Evolutionary conservation across 225 moss, liverwort and hornwort genomes (phyloP).

Genomic region (Thuidium tamariscinum): DNA sequence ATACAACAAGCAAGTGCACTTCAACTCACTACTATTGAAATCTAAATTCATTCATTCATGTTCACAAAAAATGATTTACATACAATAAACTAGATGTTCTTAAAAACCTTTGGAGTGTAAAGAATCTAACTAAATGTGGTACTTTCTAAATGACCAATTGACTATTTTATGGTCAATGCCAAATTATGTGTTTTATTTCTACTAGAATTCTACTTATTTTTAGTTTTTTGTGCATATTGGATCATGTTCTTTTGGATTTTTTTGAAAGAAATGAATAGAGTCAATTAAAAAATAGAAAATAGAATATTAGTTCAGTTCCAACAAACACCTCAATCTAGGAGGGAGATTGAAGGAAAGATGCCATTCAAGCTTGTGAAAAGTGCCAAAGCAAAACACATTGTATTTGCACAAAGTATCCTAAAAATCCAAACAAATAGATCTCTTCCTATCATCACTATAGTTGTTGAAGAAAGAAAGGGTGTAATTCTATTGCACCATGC

Average conservation of each 20-base stretch:
- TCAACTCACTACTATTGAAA: background rate
- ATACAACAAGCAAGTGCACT: background rate
- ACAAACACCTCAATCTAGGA: too few relatives aligned
- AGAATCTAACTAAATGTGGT: background rate
- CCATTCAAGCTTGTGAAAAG: too few relatives aligned
- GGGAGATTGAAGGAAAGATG: too few relatives aligned
- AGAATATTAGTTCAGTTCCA: too few relatives aligned
- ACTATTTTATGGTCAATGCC: background rate
- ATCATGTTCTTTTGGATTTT: background rate
- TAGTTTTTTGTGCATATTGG: background rate
- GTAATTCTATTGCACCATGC: too few relatives aligned
- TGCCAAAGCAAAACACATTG: too few relatives aligned
- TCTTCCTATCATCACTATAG: too few relatives aligned
- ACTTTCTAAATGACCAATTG: background rate
- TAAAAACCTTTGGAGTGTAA: background rate
- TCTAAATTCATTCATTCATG: background rate
- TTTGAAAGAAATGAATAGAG: background rate
- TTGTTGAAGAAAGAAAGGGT: too few relatives aligned
- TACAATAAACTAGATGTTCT: background rate
- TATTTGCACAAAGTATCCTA: too few relatives aligned
- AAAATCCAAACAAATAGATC: too few relatives aligned
- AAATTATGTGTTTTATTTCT: background rate
- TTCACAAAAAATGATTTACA: background rate
- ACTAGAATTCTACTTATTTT: background rate
- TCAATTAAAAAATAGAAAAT: too few relatives aligned